Evolutionary conservation across 179 eudicot species (phyloP).

Genomic region (Pouteria campechiana): DNA sequence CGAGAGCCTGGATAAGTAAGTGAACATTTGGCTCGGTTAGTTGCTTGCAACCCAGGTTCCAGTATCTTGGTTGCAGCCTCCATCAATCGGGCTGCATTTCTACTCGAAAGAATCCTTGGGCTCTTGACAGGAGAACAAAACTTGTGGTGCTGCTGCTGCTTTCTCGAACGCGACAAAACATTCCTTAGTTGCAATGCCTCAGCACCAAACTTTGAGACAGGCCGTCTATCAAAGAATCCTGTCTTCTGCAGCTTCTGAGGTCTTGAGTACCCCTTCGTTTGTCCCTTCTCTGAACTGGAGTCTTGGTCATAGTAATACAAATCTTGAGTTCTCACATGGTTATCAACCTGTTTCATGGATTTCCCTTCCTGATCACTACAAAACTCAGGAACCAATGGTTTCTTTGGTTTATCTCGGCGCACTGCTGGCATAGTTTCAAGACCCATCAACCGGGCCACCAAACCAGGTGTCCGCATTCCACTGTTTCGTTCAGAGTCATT

Average conservation of each 20-base stretch:
- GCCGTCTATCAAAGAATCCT: conserved; percentile 37
- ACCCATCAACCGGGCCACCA: conserved; percentile 98
- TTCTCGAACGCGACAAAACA: conserved; percentile 66
- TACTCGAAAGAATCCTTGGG: conserved; percentile 36
- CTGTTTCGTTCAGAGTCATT: conserved; percentile 21
- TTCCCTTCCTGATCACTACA: conserved; percentile 12
- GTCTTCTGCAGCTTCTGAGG: conserved; percentile 91
- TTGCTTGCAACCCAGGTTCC: conserved; percentile 76
- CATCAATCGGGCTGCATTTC: conserved; percentile 47
- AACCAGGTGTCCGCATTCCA: conserved; percentile 50
- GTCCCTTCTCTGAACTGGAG: conserved; percentile 27
- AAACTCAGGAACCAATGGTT: conserved; percentile 10
- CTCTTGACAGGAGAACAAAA: conserved; percentile 68
- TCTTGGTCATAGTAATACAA: conserved; percentile 11
- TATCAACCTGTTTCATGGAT: conserved; percentile 7
- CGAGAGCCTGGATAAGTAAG: conserved; percentile 37
- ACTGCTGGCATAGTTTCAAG: conserved; percentile 70
- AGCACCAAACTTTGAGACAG: conserved; percentile 59
- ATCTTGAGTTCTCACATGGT: conserved; percentile 2
- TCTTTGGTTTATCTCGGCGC: conserved; percentile 19
- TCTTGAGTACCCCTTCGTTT: conserved; percentile 24
- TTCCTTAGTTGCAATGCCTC: conserved; percentile 72
- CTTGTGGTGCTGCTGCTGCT: conserved; percentile 53
- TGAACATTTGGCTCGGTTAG: conserved; percentile 50
- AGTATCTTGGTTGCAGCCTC: conserved; percentile 85